Base-by-base conservation (phyloP, 2,329 filamentous ascomycete species). In the Aspergillus persii region DNA sequence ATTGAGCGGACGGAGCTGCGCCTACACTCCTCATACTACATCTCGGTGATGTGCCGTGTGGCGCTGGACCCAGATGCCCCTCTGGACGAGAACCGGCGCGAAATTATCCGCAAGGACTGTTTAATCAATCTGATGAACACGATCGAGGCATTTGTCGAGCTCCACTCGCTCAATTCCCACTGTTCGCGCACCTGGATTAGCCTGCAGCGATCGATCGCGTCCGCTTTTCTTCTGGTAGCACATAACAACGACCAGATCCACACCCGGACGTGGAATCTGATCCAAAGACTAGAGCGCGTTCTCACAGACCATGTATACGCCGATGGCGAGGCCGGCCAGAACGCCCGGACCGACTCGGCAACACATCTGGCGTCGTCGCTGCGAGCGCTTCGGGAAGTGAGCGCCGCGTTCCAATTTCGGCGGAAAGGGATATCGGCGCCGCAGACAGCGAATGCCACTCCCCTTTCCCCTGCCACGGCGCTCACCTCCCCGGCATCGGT, bases 1-100 rank as follows among this genome's bases (percentile, higher is more conserved):
- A 76, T 86, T 8, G 83, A 86, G 67, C 80, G 85, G 60, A 84
- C 82, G 71, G 83, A 81, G 3, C 68, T 86, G 36, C 84, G 84
- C 62, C 72, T 86, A n/a, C 84, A 86, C 68, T 81, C 82, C n/a
- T 84, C 82, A 5, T 86, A 86, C 70, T 80, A 84, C 58, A 80
- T 82, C 52, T 85, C 83, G 3, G 83, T 86, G 63, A 75, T 86
- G 8, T 86, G 83, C 64, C 81, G 84, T 8, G 81, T 83, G 8
- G 83, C 84, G 2, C 78, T 86, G 62, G 71, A 74, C 44, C 67
- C 68, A 6, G 63, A 72, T 23, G 75, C 77, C 3, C 76, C 77
- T 26, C 36, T 78, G 73, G 56, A 81, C 74, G 61, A 77, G 66
- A 57, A 70, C 6, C 69, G 68, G 33, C 71, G 71, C 15, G 64